Base-by-base conservation (phyloP, 257 asterid genomes). In the Solanum bulbocastanum region DNA sequence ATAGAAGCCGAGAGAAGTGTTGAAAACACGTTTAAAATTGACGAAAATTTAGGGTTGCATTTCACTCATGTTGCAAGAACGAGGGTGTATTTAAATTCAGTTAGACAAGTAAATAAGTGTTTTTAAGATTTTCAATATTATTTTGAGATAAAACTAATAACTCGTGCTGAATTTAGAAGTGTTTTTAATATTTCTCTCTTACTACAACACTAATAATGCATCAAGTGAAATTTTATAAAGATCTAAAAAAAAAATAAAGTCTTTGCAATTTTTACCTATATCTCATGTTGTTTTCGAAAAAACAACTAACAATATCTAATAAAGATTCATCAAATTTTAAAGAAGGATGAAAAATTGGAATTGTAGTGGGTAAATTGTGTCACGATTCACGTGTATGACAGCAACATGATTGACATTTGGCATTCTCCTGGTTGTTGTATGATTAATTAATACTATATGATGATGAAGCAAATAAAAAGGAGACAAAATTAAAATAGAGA, bases 331-430 rank as follows among this genome's bases (percentile, higher is more conserved):
- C 75, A 36, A 16, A 60, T 84, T 60, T 30, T 23, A 9, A 84
- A 23, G 15, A 39, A 62, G 85, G 42, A 58, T 23, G 30, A 83
- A n/a, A 15, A 10, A 8, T 25, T 44, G 25, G 13, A 13, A 79
- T 42, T 42, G 66, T 4, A 42, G 40, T 46, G 85, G 68, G 76
- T 90, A 86, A 85, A 33, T 32, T 25, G 30, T 40, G 88, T 75
- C 90, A 68, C 23, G 10, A 13, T 11, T 69, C 75, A 90, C 88
- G 81, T 87, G 88, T 86, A 32, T 86, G 90, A 86, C 89, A 88
- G 87, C 91, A 89, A 88, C 32, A 86, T 60, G 39, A 83, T 78
- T 91, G 89, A 86, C 88, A 82, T 83, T 56, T 88, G 90, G 82
- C 89, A 62, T 32, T 40, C 83, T 11, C 83, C 71, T 56, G 56